Conservation (phyloP, 169 alveolate species). For the Perkinsus chesapeaki region DNA sequence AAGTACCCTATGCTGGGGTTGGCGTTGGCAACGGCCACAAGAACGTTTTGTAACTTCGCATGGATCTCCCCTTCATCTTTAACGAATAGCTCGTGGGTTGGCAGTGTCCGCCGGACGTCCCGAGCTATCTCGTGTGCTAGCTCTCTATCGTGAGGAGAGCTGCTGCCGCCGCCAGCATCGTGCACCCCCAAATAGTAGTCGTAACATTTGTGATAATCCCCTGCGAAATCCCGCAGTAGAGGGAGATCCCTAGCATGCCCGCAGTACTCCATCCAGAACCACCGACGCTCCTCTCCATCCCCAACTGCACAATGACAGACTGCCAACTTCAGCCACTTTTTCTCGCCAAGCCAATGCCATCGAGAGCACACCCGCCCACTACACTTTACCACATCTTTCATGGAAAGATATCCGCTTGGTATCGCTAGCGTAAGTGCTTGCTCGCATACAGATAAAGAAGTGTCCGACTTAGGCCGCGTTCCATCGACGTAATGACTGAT, state of each 20-base stretch:
- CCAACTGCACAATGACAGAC: background rate
- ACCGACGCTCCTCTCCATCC: background rate
- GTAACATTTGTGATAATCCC: background rate
- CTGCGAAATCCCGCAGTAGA: background rate
- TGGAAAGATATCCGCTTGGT: background rate
- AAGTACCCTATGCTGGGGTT: background rate
- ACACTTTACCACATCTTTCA: background rate
- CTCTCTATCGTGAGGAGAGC: background rate
- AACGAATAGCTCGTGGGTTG: background rate
- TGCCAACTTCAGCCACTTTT: background rate
- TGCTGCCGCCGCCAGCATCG: too few species aligned
- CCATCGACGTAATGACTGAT: background rate
- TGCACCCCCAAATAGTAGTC: background rate
- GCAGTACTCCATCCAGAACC: background rate
- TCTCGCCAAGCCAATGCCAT: background rate
- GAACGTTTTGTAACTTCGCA: background rate
- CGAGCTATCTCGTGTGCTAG: background rate
- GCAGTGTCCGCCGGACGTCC: background rate
- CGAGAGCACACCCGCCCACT: background rate
- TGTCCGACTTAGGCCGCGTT: background rate
- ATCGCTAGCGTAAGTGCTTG: background rate
- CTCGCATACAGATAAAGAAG: background rate
- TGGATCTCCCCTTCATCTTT: background rate
- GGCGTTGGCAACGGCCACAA: background rate
- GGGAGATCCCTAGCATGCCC: background rate